Conservation (phyloP, 1,139 yeast genomes). For the Yamadazyma sp. region DNA sequence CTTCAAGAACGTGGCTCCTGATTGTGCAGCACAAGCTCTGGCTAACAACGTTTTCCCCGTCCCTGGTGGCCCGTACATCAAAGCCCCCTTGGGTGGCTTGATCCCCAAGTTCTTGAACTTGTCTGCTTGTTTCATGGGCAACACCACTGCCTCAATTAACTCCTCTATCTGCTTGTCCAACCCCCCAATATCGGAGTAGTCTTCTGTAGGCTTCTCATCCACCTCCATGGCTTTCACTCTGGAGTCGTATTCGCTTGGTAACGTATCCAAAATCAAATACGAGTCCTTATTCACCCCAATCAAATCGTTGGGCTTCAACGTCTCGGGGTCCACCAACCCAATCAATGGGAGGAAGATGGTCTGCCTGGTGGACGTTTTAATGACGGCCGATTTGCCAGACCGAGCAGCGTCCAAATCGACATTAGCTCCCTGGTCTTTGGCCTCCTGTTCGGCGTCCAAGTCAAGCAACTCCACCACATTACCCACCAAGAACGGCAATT, state of each 20-base stretch:
- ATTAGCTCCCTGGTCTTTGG: conserved; percentile 90
- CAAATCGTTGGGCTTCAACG: conserved; percentile 89
- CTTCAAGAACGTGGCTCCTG: conserved; percentile 95
- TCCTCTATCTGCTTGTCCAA: conserved; percentile 97
- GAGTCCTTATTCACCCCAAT: conserved; percentile 98
- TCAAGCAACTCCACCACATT: conserved; percentile 94
- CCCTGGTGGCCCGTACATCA: conserved; percentile 99
- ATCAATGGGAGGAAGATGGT: conserved; percentile 95
- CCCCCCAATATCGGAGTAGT: conserved; percentile 97
- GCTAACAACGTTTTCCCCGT: conserved; percentile 97
- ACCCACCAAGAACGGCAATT: conserved; percentile 95
- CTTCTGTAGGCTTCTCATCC: conserved; percentile 96
- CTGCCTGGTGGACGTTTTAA: conserved; percentile 95
- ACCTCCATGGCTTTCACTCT: conserved; percentile 99
- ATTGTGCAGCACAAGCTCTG: conserved; percentile 98
- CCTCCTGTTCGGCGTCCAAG: conserved; percentile 83
- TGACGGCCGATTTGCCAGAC: conserved; percentile 95
- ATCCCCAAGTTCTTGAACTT: conserved; percentile 91
- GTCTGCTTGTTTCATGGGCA: conserved; percentile 98
- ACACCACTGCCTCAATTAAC: conserved; percentile 93
- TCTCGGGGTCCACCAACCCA: conserved; percentile 88
- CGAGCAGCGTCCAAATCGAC: conserved; percentile 91
- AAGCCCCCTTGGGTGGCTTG: conserved; percentile 96
- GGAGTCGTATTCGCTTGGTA: conserved; percentile 96
- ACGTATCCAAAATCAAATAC: conserved; percentile 85